Evolutionary conservation across 495 filamentous ascomycete species (phyloP).

Genomic region (Hypomontagnella submonticulosa): DNA sequence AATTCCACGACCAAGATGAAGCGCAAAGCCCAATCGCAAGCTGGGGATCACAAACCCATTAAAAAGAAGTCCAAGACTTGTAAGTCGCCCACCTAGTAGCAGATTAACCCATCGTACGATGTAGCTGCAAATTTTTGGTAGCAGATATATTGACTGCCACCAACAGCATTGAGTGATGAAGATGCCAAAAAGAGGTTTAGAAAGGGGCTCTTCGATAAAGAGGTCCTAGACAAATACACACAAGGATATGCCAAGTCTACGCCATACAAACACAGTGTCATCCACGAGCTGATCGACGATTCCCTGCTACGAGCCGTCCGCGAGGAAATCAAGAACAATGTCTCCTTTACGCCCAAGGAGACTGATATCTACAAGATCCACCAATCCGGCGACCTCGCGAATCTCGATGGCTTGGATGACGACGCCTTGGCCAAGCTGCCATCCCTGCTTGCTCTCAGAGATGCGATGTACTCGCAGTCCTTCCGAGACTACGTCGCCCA

Average conservation of each 20-base stretch:
- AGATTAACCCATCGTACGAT: conserved; percentile 36
- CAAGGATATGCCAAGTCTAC: conserved; percentile 74
- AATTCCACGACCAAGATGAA: conserved; percentile 56
- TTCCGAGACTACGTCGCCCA: conserved; percentile 90
- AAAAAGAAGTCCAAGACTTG: conserved; percentile 60
- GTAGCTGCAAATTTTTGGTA: conserved; percentile 3
- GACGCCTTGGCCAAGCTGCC: conserved; percentile 83
- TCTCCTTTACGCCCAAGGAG: conserved; percentile 97
- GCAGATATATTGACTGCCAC: conserved; percentile 28
- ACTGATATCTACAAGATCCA: conserved; percentile 99
- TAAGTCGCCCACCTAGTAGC: conserved; percentile 38
- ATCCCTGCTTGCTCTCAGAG: conserved; percentile 84
- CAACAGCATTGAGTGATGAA: conserved; percentile 55
- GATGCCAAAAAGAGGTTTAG: conserved; percentile 71
- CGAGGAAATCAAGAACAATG: conserved; percentile 84
- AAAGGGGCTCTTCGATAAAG: conserved; percentile 77
- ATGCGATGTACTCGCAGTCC: conserved; percentile 88
- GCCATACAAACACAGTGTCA: conserved; percentile 94
- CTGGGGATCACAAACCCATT: conserved; percentile 48
- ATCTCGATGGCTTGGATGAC: conserved; percentile 91
- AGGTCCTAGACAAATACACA: conserved; percentile 73
- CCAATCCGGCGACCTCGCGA: conserved; percentile 96
- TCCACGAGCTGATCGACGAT: conserved; percentile 79
- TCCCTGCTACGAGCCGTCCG: conserved; percentile 86
- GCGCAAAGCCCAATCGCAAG: conserved; percentile 57